Evolutionary conservation across 2,329 filamentous ascomycete genomes (phyloP), one percentile per base, ranked within the genome.

Genomic region (Colletotrichum filicis): DNA sequence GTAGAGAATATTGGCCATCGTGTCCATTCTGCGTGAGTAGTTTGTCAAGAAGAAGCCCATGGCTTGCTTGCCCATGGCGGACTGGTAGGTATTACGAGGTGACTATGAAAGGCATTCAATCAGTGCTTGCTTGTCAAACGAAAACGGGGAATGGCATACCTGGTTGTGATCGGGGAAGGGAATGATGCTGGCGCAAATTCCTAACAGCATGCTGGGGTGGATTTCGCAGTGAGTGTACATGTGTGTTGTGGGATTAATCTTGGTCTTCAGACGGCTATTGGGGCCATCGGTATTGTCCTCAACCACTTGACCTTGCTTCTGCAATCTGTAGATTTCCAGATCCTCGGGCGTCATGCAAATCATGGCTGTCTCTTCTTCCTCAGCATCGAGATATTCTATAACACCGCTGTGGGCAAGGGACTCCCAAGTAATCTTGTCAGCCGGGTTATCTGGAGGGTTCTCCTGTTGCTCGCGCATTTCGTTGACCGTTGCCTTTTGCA

Each of bases 11-110:
- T 99, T 99, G 78, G 96, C 94, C 97, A 99, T 99, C 5, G 97
- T 99, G 80, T 99, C 97, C 96, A 99, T 98, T 75, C 97, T 95
- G 74, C 96, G 92, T 53, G 94, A 93, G 83, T 97, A 99, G 82
- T 99, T 99, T 14, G 97, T 99, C 69, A 99, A 88, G 86, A 98
- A 98, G 78, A 98, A 95, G 80, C 97, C 97, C 97, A 99, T 99
- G 75, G 97, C 97, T 90, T 99, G 97, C 85, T 99, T 99, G 87
- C 97, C 97, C 97, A 99, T 99, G 81, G 97, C 97, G 79, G 96
- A 98, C 85, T 98, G 96, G 83, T 98, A 99, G 4, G 96, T 98
- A 82, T 99, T 99, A 93, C 97, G 93, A 76, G 97, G 97, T 75
- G 96, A 98, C 90, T 97, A 80, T 60, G 22, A 49, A 24, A 11